Percentiles rank a stretch among this genome's conserved stretches.
These are phyloP conservation scores for Diplotaxis tenuifolia DNA, from an alignment of 345 rosid genomes.

Conservation along the genomic window DNA sequence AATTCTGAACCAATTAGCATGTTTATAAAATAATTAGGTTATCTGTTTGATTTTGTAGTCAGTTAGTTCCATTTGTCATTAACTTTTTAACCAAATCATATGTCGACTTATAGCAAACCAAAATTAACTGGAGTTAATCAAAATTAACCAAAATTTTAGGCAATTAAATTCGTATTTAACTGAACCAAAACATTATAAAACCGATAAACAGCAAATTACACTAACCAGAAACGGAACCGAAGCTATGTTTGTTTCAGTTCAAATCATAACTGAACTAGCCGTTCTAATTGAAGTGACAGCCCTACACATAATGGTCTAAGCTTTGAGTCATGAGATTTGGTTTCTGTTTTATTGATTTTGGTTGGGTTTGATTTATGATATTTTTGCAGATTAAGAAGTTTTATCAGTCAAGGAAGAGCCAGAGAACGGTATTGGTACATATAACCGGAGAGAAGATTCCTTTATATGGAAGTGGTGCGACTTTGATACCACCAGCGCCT, in stretches of 20 bases:
- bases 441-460: slow-evolving; percentile 75
- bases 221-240: too few species aligned
- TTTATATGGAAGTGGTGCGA: slow-evolving; percentile 79
- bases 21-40: too few species aligned
- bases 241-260: not conserved
- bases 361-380: not conserved
- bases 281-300: not conserved
- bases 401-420: slow-evolving; percentile 79
- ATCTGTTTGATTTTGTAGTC: too few species aligned
- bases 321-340: not conserved
- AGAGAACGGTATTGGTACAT: slow-evolving; percentile 51
- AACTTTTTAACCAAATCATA: not conserved
- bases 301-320: not conserved
- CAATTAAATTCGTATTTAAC: not conserved
- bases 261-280: not conserved
- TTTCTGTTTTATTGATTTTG: not conserved
- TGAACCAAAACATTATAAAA: not conserved
- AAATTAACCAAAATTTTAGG: not conserved
- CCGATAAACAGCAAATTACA: too few species aligned
- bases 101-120: not conserved
- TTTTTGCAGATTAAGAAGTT: slow-evolving; percentile 72
- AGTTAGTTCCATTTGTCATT: too few species aligned
- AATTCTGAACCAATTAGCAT: too few species aligned
- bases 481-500: slow-evolving; percentile 51
- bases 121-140: not conserved